phyloP scores from a whole-genome alignment of 257 asterid species.

The Solanum paucissectum region DNA sequence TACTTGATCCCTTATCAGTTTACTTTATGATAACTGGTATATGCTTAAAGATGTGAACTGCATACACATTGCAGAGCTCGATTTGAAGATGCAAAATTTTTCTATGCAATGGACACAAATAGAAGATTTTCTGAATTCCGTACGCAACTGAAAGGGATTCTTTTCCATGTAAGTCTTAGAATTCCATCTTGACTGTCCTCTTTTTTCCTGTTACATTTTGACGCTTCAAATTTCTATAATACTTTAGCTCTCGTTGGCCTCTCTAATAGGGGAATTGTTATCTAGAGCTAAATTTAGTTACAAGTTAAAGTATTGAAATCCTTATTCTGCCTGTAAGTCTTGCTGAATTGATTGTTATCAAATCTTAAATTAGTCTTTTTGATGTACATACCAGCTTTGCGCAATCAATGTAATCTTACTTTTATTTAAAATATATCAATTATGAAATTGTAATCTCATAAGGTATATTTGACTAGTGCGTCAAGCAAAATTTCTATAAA shows the following conservation, averaged over 20 bases:
- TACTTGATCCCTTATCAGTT: not conserved
- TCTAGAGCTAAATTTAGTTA: not conserved
- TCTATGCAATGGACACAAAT: slow-evolving; percentile 87
- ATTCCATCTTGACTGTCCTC: not conserved
- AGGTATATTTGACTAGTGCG: not conserved
- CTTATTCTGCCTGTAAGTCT: not conserved
- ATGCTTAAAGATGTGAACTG: not conserved
- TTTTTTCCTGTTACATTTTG: not conserved
- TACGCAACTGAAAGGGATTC: slow-evolving; percentile 77
- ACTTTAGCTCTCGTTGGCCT: not conserved
- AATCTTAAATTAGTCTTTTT: not conserved
- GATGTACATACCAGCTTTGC: not conserved
- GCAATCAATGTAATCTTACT: not conserved
- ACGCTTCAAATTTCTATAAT: not conserved
- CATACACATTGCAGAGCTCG: slow-evolving; percentile 60
- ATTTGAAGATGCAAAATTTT: slow-evolving; percentile 95
- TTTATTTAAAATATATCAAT: not conserved
- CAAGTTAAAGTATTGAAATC: not conserved
- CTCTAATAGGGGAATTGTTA: not conserved
- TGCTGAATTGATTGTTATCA: not conserved
- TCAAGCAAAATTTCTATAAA: not conserved
- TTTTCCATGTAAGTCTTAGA: slow-evolving; percentile 73
- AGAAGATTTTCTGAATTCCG: slow-evolving; percentile 79
- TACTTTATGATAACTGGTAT: not conserved
- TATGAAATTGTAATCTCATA: not conserved